Conservation (phyloP, 129 eudicot genomes). For the Chrysanthemum seticuspe region DNA sequence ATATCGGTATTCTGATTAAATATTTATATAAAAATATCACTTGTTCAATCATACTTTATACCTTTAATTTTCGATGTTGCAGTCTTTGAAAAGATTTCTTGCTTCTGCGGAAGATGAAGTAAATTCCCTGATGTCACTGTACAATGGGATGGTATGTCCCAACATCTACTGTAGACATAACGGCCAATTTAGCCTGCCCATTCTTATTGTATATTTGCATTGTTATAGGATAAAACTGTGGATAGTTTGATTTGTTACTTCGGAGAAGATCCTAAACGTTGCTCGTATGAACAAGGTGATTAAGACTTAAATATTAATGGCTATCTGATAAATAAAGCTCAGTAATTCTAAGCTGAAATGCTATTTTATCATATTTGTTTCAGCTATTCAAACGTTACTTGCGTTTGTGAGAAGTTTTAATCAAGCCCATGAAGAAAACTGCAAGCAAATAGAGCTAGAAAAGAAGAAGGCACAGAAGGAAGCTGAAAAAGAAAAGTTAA, state of each 20-base stretch:
- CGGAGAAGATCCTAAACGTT: slow-evolving; percentile 92
- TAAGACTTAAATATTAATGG: background rate
- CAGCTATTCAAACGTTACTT: slow-evolving; percentile 71
- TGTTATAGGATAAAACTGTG: slow-evolving; percentile 73
- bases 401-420: slow-evolving; percentile 72
- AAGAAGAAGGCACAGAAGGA: slow-evolving; percentile 65
- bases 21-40: background rate
- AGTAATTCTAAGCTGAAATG: background rate
- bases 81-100: slow-evolving; percentile 85
- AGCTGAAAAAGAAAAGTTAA: slow-evolving; percentile 26
- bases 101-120: slow-evolving; percentile 83
- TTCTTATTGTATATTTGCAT: slow-evolving; percentile 11
- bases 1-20: background rate
- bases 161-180: slow-evolving; percentile 3
- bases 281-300: slow-evolving; percentile 87
- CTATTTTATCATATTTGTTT: slow-evolving; percentile 11
- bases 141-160: slow-evolving; percentile 79
- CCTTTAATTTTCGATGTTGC: slow-evolving; percentile 22
- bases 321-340: background rate
- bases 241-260: slow-evolving; percentile 82
- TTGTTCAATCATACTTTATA: background rate
- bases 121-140: slow-evolving; percentile 62
- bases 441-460: slow-evolving; percentile 61
- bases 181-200: background rate
- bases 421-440: slow-evolving; percentile 73